phyloP scores from a whole-genome alignment of 805 yeast species.

The Saccharomycopsis sp. region DNA sequence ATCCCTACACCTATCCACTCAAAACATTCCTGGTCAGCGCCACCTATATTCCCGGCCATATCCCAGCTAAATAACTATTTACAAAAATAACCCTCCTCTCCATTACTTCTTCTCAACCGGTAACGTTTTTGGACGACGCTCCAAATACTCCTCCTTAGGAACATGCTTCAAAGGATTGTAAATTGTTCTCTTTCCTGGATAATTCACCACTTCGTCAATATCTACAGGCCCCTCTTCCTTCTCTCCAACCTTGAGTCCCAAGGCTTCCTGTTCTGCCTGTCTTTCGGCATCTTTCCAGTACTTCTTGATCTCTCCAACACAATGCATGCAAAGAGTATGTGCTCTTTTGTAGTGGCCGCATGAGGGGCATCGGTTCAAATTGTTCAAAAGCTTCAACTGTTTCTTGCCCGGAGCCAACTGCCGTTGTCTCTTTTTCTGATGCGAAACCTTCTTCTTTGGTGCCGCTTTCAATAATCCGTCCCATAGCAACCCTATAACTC shows the following conservation, averaged over 20 bases:
- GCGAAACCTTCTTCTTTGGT: constrained; percentile 90
- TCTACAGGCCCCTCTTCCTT: constrained; percentile 26
- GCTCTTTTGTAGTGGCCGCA: constrained; percentile 91
- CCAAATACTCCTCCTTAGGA: constrained; percentile 49
- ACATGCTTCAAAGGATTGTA: constrained; percentile 37
- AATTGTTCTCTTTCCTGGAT: constrained; percentile 62
- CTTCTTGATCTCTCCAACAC: constrained; percentile 74
- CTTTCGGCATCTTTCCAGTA: constrained; percentile 50
- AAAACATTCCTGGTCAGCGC: no score
- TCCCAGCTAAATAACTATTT: no score
- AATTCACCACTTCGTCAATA: constrained; percentile 56
- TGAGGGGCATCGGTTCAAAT: constrained; percentile 86
- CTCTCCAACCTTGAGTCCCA: constrained; percentile 19
- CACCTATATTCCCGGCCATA: no score
- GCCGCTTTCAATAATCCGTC: constrained; percentile 75
- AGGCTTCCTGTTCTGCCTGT: constrained; percentile 19
- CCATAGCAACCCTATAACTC: constrained; percentile 5
- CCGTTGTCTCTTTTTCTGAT: constrained; percentile 77
- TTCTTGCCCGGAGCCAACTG: constrained; percentile 77
- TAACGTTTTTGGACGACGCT: constrained; percentile 47
- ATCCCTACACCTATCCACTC: no score
- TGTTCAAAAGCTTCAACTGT: constrained; percentile 66
- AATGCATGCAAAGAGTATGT: constrained; percentile 87
- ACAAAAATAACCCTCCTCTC: not conserved
- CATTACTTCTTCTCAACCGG: constrained; percentile 37